Evolutionary conservation across 805 yeast species (phyloP).

Genomic region (Suhomyces tanzawaensis): DNA sequence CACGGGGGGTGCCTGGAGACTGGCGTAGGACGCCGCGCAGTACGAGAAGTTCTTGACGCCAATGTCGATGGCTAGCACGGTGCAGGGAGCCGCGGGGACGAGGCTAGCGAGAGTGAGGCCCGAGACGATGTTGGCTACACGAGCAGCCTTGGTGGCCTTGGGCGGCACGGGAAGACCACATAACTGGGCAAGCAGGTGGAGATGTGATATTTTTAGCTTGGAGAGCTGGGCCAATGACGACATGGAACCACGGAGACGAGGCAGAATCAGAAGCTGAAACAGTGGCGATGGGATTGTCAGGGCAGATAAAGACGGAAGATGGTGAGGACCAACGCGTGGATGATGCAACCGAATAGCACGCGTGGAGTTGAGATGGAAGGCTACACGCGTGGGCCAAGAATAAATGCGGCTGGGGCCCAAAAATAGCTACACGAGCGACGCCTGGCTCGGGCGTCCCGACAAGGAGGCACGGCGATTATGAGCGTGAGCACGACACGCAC

Average conservation of each 20-base stretch:
- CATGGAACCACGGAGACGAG: neutral
- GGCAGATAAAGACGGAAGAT: neutral
- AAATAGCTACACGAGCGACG: neutral
- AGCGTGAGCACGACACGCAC: slow-evolving; percentile 2
- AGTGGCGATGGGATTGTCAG: neutral
- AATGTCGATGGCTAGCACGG: slow-evolving; percentile 33
- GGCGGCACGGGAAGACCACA: slow-evolving; percentile 22
- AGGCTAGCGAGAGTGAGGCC: slow-evolving; percentile 9
- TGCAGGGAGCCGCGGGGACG: slow-evolving; percentile 8
- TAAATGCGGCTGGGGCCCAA: neutral
- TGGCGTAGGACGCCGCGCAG: slow-evolving; percentile 17
- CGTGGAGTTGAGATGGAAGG: neutral
- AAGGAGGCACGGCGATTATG: neutral
- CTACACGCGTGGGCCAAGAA: neutral
- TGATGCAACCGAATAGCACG: neutral
- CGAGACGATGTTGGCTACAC: slow-evolving; percentile 8
- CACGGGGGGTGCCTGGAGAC: neutral
- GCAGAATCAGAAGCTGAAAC: neutral
- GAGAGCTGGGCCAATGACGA: slow-evolving; percentile 1
- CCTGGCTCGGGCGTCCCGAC: neutral
- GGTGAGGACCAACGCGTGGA: neutral
- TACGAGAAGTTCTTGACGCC: slow-evolving; percentile 43
- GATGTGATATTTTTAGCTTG: slow-evolving; percentile 9
- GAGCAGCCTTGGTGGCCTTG: slow-evolving; percentile 15
- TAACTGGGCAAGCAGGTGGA: slow-evolving; percentile 17